A percentile compares a stretch with the other conserved stretches of the same genome.
phyloP scores from a whole-genome alignment of 2,329 filamentous ascomycete species.

The Curvularia sp. region DNA sequence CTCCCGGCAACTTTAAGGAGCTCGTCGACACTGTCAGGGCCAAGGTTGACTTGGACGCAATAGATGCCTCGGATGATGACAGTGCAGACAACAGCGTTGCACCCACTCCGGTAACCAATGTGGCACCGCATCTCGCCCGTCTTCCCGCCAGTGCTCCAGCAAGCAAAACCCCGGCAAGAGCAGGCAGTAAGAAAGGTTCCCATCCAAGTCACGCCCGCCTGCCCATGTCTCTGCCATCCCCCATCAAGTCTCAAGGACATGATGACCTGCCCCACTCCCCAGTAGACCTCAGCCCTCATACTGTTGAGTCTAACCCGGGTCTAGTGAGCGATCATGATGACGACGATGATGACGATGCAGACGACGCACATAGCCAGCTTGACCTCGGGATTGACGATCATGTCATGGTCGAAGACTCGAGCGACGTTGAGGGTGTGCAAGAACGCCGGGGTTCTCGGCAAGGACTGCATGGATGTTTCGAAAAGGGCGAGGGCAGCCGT shows the following conservation, averaged over 20 bases:
- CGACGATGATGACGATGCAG: slow-evolving; percentile 54
- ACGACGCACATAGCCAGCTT: slow-evolving; percentile 47
- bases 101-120: slow-evolving; percentile 38
- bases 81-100: slow-evolving; percentile 36
- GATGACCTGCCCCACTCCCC: slow-evolving; percentile 45
- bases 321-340: slow-evolving; percentile 60
- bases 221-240: slow-evolving; percentile 41
- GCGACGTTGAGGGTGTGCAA: slow-evolving; percentile 48
- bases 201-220: slow-evolving; percentile 38
- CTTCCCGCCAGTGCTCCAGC: slow-evolving; percentile 39
- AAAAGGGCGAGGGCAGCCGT: slow-evolving; percentile 46
- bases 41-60: slow-evolving; percentile 46
- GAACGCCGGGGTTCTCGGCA: slow-evolving; percentile 44
- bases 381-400: slow-evolving; percentile 47
- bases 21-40: slow-evolving; percentile 47
- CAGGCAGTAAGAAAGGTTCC: slow-evolving; percentile 46
- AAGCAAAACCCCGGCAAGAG: slow-evolving; percentile 42
- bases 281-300: slow-evolving; percentile 55
- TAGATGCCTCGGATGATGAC: slow-evolving; percentile 49
- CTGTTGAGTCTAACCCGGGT: slow-evolving; percentile 58
- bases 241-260: slow-evolving; percentile 35
- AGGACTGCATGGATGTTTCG: slow-evolving; percentile 43
- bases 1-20: slow-evolving; percentile 50
- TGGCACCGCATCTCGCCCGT: slow-evolving; percentile 43
- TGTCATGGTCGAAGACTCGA: slow-evolving; percentile 50